phyloP scores from a whole-genome alignment of 768 basidiomycete species.

The Peribolospora kevripleyi region DNA sequence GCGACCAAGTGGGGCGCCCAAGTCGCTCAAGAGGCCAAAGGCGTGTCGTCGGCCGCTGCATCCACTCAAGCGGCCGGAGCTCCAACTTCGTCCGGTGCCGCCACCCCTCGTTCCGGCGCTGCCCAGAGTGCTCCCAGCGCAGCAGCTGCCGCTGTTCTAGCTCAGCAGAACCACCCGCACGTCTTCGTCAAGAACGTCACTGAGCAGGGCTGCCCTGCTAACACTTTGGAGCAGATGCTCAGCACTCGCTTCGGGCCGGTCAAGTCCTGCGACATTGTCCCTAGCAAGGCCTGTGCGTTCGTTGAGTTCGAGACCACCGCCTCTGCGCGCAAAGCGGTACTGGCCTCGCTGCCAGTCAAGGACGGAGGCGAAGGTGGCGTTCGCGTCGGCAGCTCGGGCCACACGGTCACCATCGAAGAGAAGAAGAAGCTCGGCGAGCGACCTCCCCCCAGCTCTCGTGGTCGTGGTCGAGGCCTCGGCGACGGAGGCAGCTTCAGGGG shows the following conservation, averaged over 20 bases:
- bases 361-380: conserved; percentile 81
- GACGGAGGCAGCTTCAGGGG: too few species aligned
- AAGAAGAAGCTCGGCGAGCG: too few species aligned
- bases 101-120: too few species aligned
- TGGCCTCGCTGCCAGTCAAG: conserved; percentile 34
- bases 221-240: conserved; percentile 30
- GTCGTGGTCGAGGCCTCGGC: too few species aligned
- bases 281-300: conserved; percentile 75
- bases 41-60: conserved; percentile 37
- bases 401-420: too few species aligned
- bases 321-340: conserved; percentile 62
- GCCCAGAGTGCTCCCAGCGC: conserved; percentile 4
- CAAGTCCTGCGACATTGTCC: conserved; percentile 72
- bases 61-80: conserved; percentile 17
- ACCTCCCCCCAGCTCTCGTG: too few species aligned
- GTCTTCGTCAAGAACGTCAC: conserved; percentile 86
- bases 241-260: conserved; percentile 47
- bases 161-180: conserved; percentile 31
- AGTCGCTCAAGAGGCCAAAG: conserved; percentile 52
- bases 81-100: neutral
- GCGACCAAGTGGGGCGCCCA: conserved; percentile 61
- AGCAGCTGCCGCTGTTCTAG: conserved; percentile 9
- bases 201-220: conserved; percentile 32
- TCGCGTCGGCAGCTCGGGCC: conserved; percentile 26
- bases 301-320: conserved; percentile 62